These are phyloP conservation scores for Xanthoceras sorbifolium DNA, from an alignment of 345 rosid species.

Conservation along the genomic window DNA sequence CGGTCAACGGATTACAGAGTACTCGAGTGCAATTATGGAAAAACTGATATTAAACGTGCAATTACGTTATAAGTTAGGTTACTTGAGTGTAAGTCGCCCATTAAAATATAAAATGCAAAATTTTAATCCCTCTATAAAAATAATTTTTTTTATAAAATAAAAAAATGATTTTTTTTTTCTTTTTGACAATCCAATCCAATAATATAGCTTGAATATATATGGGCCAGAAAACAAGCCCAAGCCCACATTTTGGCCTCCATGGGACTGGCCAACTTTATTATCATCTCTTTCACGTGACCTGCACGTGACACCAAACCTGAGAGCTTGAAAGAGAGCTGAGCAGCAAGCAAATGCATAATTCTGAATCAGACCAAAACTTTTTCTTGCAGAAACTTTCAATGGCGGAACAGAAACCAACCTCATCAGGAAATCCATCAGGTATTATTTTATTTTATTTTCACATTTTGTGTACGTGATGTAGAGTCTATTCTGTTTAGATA, in stretches of 20 bases:
- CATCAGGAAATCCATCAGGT: conserved; percentile 11
- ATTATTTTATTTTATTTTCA: too few species aligned
- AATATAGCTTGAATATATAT: background rate
- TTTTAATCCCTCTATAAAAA: too few species aligned
- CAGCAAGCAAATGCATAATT: too few species aligned
- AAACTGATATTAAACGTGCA: too few species aligned
- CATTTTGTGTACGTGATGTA: background rate
- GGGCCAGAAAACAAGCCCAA: background rate
- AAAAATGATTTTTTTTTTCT: too few species aligned
- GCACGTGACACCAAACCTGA: background rate
- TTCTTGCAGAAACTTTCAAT: conserved; percentile 4
- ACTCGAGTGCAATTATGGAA: too few species aligned
- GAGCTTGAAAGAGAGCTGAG: background rate
- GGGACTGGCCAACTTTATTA: background rate
- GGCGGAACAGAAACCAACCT: conserved; percentile 18
- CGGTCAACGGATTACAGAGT: too few species aligned
- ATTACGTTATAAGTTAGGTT: too few species aligned
- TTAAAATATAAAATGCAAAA: too few species aligned
- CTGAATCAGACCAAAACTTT: background rate
- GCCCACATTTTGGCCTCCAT: background rate
- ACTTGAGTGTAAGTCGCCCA: too few species aligned
- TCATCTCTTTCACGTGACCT: background rate
- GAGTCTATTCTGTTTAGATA: background rate
- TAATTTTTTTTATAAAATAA: too few species aligned
- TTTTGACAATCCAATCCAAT: too few species aligned